A percentile compares a stretch with the other conserved stretches of the same genome.
Evolutionary conservation across 805 yeast genomes (phyloP).

Genomic region (Kazachstania viticola): DNA sequence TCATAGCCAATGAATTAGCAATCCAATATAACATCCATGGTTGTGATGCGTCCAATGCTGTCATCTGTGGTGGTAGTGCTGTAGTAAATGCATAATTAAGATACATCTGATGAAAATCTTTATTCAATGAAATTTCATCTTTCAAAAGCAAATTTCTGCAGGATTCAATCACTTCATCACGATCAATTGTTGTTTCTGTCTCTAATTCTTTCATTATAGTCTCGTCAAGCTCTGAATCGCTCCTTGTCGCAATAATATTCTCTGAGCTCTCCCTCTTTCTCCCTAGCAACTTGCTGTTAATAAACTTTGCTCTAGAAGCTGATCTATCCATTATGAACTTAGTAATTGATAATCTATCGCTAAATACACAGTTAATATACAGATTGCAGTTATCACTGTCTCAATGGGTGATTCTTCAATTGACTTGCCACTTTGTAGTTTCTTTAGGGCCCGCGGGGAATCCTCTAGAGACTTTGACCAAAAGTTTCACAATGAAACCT

Average conservation of each 20-base stretch:
- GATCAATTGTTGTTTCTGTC: constrained; percentile 22
- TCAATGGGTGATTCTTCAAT: too few relatives aligned
- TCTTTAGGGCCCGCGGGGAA: too few relatives aligned
- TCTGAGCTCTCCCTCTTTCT: constrained; percentile 11
- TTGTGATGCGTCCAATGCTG: constrained; percentile 72
- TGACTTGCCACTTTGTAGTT: too few relatives aligned
- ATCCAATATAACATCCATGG: constrained; percentile 90
- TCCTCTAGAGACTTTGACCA: too few relatives aligned
- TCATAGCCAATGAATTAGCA: constrained; percentile 38
- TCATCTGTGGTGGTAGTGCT: constrained; percentile 40
- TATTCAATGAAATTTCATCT: constrained; percentile 8
- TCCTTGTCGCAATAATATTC: constrained; percentile 1
- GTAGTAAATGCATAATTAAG: constrained; percentile 30
- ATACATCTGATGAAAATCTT: constrained; percentile 33
- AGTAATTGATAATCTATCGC: too few relatives aligned
- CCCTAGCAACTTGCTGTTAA: constrained; percentile 13
- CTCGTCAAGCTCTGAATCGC: constrained; percentile 7
- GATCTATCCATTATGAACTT: background rate
- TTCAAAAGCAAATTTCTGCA: constrained; percentile 10
- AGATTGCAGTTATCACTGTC: too few relatives aligned
- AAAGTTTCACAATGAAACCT: too few relatives aligned
- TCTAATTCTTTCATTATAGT: constrained; percentile 16
- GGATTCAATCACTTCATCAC: constrained; percentile 14
- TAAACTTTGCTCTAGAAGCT: constrained; percentile 5
- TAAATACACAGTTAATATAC: too few relatives aligned